Evolutionary conservation across 192 early-diverging fungal species (phyloP), one percentile per base, ranked within the genome.

Genomic region (Podila clonocystis): DNA sequence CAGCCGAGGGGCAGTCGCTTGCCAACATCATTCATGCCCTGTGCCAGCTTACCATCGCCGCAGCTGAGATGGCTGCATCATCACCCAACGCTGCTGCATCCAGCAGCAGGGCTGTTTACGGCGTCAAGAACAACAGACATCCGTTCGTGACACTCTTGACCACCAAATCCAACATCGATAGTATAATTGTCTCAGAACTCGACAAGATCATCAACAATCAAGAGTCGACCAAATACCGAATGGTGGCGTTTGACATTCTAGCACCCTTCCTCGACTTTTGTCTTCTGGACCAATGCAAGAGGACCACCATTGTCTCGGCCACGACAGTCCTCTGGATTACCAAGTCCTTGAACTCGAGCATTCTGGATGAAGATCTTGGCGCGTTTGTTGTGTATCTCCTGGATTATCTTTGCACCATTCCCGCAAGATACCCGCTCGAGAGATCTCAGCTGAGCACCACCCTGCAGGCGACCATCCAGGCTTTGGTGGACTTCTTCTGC

Each of bases 81-180:
- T 65, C 62, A 24, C 68, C 50, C 11, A 50, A 19, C 29, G 50
- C 66, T 9, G 68, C 49, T 15, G 17, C 33, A 5, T 8, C 41
- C n/a, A 65, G 38, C 33, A 80, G 33, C 6, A 64, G 52, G 34
- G 65, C 28, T 38, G 62, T 65, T 34, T 80, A 72, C 62, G 58
- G 38, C 0, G 50, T 31, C 65, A 80, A 80, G 58, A 80, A 80
- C 29, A 72, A 80, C 26, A 70, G 77, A 61, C 77, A 80, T n/a
- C 77, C 77, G 22, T 72, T 73, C 17, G 70, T 80, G 33, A 61
- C 70, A 6, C 49, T 80, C 20, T 50, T 80, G n/a, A 28, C 63
- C 9, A 69, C 67, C 30, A 68, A 80, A 31, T 6, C 62, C 2
- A 60, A 63, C 3, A 62, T 69, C 0, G 77, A 80, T 24, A 33